phyloP scores from a whole-genome alignment of 2,329 filamentous ascomycete genomes.

The Penicillium sp. region DNA sequence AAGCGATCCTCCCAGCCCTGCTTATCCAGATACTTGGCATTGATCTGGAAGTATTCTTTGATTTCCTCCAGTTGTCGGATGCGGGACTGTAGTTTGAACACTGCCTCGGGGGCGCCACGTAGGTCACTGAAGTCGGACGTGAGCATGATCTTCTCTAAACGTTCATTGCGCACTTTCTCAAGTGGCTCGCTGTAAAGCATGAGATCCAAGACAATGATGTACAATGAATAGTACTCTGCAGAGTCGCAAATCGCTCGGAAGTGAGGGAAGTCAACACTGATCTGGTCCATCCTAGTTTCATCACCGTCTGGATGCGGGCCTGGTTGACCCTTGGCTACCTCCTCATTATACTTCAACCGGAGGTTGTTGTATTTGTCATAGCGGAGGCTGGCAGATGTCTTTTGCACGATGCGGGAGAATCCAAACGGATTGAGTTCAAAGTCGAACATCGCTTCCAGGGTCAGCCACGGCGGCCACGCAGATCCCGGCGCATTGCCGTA shows the following conservation, averaged over 20 bases:
- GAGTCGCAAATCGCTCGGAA: conserved; percentile 96
- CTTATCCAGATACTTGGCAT: conserved; percentile 81
- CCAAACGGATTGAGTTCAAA: conserved; percentile 92
- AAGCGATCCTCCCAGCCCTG: conserved; percentile 90
- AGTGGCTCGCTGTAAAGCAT: conserved; percentile 94
- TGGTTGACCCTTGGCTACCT: conserved; percentile 69
- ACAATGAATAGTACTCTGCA: conserved; percentile 94
- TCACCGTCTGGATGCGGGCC: conserved; percentile 47
- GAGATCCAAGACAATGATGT: conserved; percentile 95
- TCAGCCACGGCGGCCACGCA: conserved; percentile 97
- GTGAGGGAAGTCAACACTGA: conserved; percentile 96
- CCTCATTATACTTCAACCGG: conserved; percentile 94
- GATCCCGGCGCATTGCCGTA: conserved; percentile 85
- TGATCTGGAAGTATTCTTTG: conserved; percentile 92
- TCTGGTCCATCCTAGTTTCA: conserved; percentile 87
- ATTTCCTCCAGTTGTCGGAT: conserved; percentile 95
- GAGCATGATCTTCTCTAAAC: conserved; percentile 97
- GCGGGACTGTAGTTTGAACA: conserved; percentile 84
- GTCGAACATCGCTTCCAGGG: conserved; percentile 97
- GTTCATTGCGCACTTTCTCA: conserved; percentile 95
- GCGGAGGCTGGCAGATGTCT: conserved; percentile 89
- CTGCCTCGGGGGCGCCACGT: conserved; percentile 88
- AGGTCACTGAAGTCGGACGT: conserved; percentile 98
- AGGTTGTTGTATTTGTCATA: conserved; percentile 99
- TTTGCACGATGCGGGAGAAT: conserved; percentile 96